phyloP scores from a whole-genome alignment of 805 yeast species.

The Wickerhamomyces hampshirensis region DNA sequence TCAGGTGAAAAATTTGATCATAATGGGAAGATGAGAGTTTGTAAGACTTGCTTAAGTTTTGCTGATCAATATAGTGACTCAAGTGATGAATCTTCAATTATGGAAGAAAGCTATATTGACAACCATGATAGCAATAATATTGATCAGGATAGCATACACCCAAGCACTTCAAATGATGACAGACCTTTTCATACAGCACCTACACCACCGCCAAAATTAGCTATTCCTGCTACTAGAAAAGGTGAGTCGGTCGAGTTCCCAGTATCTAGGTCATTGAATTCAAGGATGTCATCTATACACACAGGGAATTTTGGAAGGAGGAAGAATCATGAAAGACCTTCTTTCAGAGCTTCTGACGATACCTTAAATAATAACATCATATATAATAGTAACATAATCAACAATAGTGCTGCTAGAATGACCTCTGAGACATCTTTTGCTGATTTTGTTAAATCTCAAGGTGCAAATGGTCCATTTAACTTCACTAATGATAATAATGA shows the following conservation, averaged over 20 bases:
- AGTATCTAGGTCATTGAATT: conserved; percentile 23
- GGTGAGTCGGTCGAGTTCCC: conserved; percentile 80
- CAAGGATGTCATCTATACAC: conserved; percentile 22
- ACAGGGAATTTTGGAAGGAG: conserved; percentile 23
- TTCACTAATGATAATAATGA: conserved; percentile 16
- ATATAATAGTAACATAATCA: not conserved
- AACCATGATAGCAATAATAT: conserved; percentile 14
- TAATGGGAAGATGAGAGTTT: conserved; percentile 69
- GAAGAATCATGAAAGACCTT: conserved; percentile 16
- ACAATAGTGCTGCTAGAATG: conserved; percentile 1
- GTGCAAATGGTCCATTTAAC: conserved; percentile 17
- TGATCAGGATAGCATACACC: conserved; percentile 14
- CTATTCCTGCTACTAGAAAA: conserved; percentile 74
- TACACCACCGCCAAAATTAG: conserved; percentile 64
- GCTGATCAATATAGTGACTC: conserved; percentile 67
- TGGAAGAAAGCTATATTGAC: conserved; percentile 30
- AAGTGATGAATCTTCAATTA: conserved; percentile 54
- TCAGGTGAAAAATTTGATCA: conserved; percentile 60
- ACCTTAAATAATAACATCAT: conserved; percentile 2
- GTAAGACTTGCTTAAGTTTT: conserved; percentile 62
- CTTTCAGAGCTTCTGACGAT: conserved; percentile 8
- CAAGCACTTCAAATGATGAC: conserved; percentile 20
- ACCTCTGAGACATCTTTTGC: conserved; percentile 20
- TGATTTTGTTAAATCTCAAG: conserved; percentile 22
- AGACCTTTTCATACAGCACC: conserved; percentile 32